Evolutionary conservation across 179 eudicot genomes (phyloP).

Genomic region (Silene vulgaris): DNA sequence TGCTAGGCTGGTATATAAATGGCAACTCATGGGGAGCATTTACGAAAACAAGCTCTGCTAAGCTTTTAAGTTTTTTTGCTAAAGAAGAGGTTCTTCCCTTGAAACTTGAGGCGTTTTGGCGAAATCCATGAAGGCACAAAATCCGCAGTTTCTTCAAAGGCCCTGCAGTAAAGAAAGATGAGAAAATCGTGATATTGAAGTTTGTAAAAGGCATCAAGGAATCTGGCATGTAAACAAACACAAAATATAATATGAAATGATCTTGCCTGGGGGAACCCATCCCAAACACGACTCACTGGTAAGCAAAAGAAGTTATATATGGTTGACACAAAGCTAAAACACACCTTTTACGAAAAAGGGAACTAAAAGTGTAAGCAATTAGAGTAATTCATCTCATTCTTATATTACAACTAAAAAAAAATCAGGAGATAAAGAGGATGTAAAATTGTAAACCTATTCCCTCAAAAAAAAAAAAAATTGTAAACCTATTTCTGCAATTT

Average conservation of each 20-base stretch:
- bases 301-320: not conserved
- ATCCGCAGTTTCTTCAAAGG: conserved; percentile 64
- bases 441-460: not conserved
- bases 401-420: too few relatives aligned
- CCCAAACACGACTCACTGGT: not conserved
- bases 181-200: not conserved
- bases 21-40: conserved; percentile 86
- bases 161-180: conserved; percentile 19
- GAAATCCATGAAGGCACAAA: conserved; percentile 88
- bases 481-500: not conserved
- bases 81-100: conserved; percentile 84
- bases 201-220: not conserved
- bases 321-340: not conserved
- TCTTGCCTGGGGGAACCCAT: not conserved
- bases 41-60: conserved; percentile 71
- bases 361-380: conserved; percentile 1
- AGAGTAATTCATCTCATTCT: not conserved
- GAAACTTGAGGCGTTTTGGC: conserved; percentile 90
- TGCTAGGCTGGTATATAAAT: conserved; percentile 64
- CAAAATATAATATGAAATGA: not conserved
- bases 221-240: not conserved
- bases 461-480: too few relatives aligned
- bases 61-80: conserved; percentile 74
- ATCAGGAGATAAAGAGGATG: not conserved
- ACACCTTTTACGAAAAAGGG: not conserved